Conservation (phyloP, 768 basidiomycete species). For the Cystofilobasidium capitatum region DNA sequence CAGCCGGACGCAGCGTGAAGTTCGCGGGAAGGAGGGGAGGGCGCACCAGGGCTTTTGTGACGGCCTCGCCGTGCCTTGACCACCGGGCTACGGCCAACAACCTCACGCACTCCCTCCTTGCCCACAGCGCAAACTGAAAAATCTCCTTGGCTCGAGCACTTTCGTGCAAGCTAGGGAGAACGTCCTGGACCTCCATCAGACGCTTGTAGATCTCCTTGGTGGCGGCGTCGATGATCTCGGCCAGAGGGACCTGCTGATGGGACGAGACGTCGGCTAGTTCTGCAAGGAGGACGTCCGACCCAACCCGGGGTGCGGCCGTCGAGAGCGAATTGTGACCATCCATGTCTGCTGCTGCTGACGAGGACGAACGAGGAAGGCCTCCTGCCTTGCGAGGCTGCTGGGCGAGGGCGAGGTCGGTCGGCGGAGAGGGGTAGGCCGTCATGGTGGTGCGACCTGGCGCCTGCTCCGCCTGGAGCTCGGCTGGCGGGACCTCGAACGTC, state of each 20-base stretch:
- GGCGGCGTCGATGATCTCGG: conserved; percentile 64
- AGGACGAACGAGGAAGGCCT: background rate
- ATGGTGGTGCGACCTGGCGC: conserved; percentile 4
- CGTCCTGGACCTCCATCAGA: conserved; percentile 71
- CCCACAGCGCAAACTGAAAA: conserved; percentile 83
- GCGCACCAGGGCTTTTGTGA: conserved; percentile 30
- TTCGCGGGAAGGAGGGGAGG: background rate
- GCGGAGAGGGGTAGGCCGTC: conserved; percentile 6
- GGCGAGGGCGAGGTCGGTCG: background rate
- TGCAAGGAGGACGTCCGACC: conserved; percentile 45
- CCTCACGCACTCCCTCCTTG: conserved; percentile 80
- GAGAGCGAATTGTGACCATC: background rate
- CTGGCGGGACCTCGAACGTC: background rate
- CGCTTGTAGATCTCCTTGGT: conserved; percentile 73
- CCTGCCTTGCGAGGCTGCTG: too few species aligned
- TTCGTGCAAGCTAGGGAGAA: conserved; percentile 38
- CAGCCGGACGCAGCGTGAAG: background rate
- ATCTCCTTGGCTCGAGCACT: conserved; percentile 64
- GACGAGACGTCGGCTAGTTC: conserved; percentile 60
- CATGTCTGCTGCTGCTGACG: background rate
- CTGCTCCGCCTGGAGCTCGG: background rate
- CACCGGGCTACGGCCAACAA: conserved; percentile 78
- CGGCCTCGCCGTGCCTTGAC: conserved; percentile 52
- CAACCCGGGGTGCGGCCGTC: background rate
- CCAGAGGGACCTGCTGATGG: conserved; percentile 64